Evolutionary conservation across 2,329 filamentous ascomycete genomes (phyloP).

Genomic region (Exophiala mesophila): DNA sequence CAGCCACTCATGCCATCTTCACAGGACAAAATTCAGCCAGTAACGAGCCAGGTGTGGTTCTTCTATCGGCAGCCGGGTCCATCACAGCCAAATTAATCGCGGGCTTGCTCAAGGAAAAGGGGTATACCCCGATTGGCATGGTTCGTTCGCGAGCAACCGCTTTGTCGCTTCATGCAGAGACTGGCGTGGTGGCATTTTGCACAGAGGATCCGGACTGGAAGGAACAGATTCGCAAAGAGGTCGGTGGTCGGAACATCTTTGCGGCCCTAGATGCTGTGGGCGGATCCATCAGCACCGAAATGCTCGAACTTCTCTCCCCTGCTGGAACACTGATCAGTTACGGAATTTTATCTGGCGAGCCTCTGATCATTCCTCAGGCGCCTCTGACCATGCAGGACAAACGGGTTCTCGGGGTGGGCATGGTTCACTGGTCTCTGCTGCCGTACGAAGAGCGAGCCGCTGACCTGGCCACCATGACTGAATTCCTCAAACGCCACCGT

Average conservation of each 20-base stretch:
- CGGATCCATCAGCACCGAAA: background rate
- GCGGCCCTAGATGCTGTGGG: conserved; percentile 6
- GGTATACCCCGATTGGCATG: conserved; percentile 4
- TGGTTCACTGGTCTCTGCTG: conserved; percentile 7
- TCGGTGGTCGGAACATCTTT: conserved; percentile 2
- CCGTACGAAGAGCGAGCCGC: conserved; percentile 5
- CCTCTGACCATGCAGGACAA: conserved; percentile 4
- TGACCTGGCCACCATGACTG: background rate
- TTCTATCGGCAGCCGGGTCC: conserved; percentile 4
- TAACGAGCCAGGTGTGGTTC: conserved; percentile 1
- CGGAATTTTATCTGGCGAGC: conserved; percentile 2
- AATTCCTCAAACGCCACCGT: background rate
- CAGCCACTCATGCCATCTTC: background rate
- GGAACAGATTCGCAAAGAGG: conserved; percentile 4
- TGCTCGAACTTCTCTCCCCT: conserved; percentile 4
- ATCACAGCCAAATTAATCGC: conserved; percentile 2
- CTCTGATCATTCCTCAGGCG: background rate
- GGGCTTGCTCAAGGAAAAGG: conserved; percentile 2
- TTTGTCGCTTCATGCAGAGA: background rate
- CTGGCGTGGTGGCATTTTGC: background rate
- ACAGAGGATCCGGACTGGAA: conserved; percentile 1
- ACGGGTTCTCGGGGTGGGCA: conserved; percentile 1
- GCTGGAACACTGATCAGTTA: conserved; percentile 6
- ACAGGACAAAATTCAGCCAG: background rate
- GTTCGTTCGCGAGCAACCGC: conserved; percentile 5